Evolutionary conservation across 305 asterid genomes (phyloP), one percentile per base, ranked within the genome.

Genomic region (Rubia peregrina): DNA sequence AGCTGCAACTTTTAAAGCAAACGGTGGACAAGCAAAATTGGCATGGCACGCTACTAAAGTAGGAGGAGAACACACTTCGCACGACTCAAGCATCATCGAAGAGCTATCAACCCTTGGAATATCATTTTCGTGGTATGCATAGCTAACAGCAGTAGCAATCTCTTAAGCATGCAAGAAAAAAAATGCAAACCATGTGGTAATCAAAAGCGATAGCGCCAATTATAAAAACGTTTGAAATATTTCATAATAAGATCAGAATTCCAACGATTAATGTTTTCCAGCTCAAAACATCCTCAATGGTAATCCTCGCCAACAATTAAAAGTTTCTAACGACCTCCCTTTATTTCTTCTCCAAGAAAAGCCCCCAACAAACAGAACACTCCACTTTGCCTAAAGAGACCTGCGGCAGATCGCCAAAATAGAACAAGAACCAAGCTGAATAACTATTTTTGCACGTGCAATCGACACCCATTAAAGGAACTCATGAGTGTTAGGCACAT

Each of bases 371-470:
- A 69, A 2, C 46, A 13, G 71, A 64, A 24, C 42, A 40, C 61
- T 76, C 73, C 51, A 55, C 80, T 55, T 21, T 77, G 75, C 41
- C 73, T 76, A 78, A 63, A 76, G 48, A 61, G 61, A 65, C 74
- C 74, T 43, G 68, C 44, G 22, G 65, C 66, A 41, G 44, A 43
- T 64, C 24, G 30, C 26, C 56, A 68, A 6, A 44, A 6, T 11
- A 9, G 11, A 42, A n/a, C 22, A 17, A 53, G 24, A n/a, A 17
- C 10, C 26, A 11, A 46, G 13, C 48, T 11, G 16, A 43, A 64
- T 5, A 7, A 41, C 5, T 51, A 64, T 8, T 10, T 24, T 22
- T 60, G 40, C n/a, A 30, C 8, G 9, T 14, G 26, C 6, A 57
- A 57, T 57, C 38, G 9, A 19, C 19, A 21, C 5, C 62, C 62